Evolutionary conservation across 495 filamentous ascomycete species (phyloP).

Genomic region (Aspergillus funiculosus): DNA sequence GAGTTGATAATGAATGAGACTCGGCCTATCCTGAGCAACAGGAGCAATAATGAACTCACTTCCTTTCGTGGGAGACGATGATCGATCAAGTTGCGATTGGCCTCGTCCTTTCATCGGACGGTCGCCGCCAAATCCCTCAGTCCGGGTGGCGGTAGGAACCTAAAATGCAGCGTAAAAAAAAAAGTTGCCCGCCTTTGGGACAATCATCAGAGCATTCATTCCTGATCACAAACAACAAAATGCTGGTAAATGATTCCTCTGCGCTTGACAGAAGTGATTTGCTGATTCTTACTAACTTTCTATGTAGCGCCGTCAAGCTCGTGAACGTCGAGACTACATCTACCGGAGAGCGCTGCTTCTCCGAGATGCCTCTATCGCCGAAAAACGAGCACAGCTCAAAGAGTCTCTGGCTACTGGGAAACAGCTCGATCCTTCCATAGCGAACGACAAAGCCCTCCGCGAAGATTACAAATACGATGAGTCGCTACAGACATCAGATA

Average conservation of each 20-base stretch:
- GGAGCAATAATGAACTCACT: slow-evolving; percentile 14
- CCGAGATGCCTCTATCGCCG: slow-evolving; percentile 84
- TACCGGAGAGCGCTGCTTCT: slow-evolving; percentile 76
- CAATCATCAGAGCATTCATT: neutral
- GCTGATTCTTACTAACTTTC: slow-evolving; percentile 16
- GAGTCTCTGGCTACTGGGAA: slow-evolving; percentile 78
- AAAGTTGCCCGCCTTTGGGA: slow-evolving; percentile 36
- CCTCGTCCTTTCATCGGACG: slow-evolving; percentile 20
- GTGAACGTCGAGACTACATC: slow-evolving; percentile 89
- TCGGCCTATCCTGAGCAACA: slow-evolving; percentile 10
- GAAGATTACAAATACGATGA: slow-evolving; percentile 94
- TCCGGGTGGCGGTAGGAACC: slow-evolving; percentile 29
- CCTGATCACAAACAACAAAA: slow-evolving; percentile 18
- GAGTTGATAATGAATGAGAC: slow-evolving; percentile 7
- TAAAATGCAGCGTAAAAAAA: slow-evolving; percentile 33
- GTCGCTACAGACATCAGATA: slow-evolving; percentile 55
- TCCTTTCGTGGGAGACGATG: slow-evolving; percentile 11
- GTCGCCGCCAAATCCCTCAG: slow-evolving; percentile 32
- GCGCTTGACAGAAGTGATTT: neutral
- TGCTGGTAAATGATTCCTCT: slow-evolving; percentile 36
- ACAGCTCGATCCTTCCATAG: slow-evolving; percentile 79
- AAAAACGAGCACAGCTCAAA: slow-evolving; percentile 82
- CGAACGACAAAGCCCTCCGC: slow-evolving; percentile 79
- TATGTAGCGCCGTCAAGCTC: slow-evolving; percentile 65
- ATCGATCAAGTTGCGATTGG: slow-evolving; percentile 26